Percentiles rank a stretch among this genome's conserved stretches.
phyloP scores from a whole-genome alignment of 768 basidiomycete species.

The Hygrocybe punicea region DNA sequence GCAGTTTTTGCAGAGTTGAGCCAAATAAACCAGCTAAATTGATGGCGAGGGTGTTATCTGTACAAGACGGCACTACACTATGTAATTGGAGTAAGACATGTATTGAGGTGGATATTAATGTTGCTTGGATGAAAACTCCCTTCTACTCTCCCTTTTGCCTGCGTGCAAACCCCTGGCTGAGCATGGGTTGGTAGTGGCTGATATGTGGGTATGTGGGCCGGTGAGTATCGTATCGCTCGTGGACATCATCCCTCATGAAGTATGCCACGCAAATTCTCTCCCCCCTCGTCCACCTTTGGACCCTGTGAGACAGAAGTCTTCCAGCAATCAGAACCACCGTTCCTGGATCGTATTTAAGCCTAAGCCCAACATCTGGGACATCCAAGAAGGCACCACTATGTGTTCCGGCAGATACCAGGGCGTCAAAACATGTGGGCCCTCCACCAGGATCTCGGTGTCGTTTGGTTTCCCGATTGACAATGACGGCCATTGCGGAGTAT shows the following conservation, averaged over 20 bases:
- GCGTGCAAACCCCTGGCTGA: background rate
- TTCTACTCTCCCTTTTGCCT: background rate
- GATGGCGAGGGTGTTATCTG: no score
- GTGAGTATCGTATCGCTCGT: background rate
- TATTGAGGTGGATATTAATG: no score
- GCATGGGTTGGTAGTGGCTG: background rate
- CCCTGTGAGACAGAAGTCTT: background rate
- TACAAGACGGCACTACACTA: no score
- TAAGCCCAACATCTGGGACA: background rate
- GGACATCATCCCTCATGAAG: background rate
- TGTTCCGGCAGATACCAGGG: background rate
- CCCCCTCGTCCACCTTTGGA: background rate
- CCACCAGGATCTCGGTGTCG: background rate
- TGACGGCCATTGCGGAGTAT: background rate
- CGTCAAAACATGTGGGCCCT: background rate
- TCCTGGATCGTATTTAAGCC: background rate
- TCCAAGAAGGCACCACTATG: background rate
- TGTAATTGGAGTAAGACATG: no score
- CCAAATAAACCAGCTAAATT: no score
- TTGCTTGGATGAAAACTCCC: no score
- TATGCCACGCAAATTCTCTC: background rate
- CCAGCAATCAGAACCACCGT: background rate
- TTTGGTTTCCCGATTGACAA: background rate
- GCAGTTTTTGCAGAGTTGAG: no score
- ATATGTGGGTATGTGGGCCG: background rate